Evolutionary conservation across 768 basidiomycete species (phyloP).

Genomic region (Lentinula lateritia): DNA sequence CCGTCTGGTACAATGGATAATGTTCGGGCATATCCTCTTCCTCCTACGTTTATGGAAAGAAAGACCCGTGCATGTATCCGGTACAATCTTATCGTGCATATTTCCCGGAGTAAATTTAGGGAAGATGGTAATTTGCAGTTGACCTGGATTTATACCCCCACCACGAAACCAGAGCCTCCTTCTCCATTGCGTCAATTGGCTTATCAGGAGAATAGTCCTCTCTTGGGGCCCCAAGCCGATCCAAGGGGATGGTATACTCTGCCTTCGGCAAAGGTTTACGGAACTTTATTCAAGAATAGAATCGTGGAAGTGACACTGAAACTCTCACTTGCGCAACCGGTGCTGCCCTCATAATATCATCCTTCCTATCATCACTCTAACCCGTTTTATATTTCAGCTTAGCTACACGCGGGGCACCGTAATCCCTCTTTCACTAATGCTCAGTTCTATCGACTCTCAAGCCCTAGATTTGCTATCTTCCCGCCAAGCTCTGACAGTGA

Average conservation of each 20-base stretch:
- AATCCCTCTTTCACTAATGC: slow-evolving; percentile 28
- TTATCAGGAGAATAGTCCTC: slow-evolving; percentile 26
- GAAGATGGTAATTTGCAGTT: slow-evolving; percentile 27
- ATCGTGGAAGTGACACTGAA: slow-evolving; percentile 22
- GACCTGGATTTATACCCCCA: slow-evolving; percentile 26
- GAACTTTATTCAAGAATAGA: slow-evolving; percentile 23
- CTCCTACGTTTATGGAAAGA: slow-evolving; percentile 33
- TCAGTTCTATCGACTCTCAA: slow-evolving; percentile 27
- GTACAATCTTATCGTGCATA: slow-evolving; percentile 28
- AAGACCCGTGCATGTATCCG: slow-evolving; percentile 29
- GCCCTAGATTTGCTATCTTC: slow-evolving; percentile 29
- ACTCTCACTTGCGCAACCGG: slow-evolving; percentile 36
- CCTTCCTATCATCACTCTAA: neutral
- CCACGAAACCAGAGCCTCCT: slow-evolving; percentile 24
- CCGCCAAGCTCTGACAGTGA: slow-evolving; percentile 25
- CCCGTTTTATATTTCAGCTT: slow-evolving; percentile 19
- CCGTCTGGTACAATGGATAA: slow-evolving; percentile 5
- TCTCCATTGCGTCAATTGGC: slow-evolving; percentile 28
- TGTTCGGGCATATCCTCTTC: slow-evolving; percentile 15
- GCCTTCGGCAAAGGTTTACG: slow-evolving; percentile 19
- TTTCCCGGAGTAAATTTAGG: slow-evolving; percentile 25
- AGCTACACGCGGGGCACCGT: slow-evolving; percentile 35
- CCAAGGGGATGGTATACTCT: slow-evolving; percentile 34
- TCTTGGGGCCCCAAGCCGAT: slow-evolving; percentile 31
- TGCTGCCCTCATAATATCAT: slow-evolving; percentile 7